Base-by-base conservation (phyloP, 2,329 filamentous ascomycete genomes). In the Ceratocystis papillata region DNA sequence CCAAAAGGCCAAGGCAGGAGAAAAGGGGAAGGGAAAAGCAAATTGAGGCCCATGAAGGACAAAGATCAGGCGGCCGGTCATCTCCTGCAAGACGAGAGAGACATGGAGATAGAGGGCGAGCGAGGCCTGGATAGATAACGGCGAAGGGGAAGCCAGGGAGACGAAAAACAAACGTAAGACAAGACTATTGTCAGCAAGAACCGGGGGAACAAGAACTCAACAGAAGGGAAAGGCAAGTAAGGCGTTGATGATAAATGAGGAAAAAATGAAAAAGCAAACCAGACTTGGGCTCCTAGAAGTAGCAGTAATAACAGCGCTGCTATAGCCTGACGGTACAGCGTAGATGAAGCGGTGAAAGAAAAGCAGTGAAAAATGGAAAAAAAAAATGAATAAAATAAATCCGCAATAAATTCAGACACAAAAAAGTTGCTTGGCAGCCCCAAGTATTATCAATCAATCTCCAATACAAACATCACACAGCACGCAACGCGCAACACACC, bases 31-130 rank as follows among this genome's bases (percentile, higher is more conserved):
- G 55, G 44, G 53, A 64, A 55, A 41, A 41, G 37, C 22, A 62
- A 62, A 45, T 59, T 59, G 55, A 59, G 55, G 55, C 55, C 55
- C 55, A 28, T 25, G 20, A 12, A 25, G 22, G 22, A 45, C 37
- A 62, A 44, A 61, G 28, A 10, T 6, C 37, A 44, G 8, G 22
- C 22, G 8, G 22, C 22, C 20, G 44, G 60, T n/a, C 60, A 62
- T 44, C 22, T 62, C 22, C 37, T 62, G 22, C 22, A 20, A 45
- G 10, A 60, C 12, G 22, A 46, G 20, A 3, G 30, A 45, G 37
- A 46, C 30, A 25, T 7, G 45, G 8, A 45, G 46, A 20, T 48
- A 20, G 48, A 50, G 46, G n/a, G 17, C 46, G 5, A 17, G n/a
- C 46, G 17, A 48, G 48, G 48, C 10, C 48, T 12, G 20, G 48